Conservation (phyloP, 139 green algal genomes). For the Zygnema cylindricum region DNA sequence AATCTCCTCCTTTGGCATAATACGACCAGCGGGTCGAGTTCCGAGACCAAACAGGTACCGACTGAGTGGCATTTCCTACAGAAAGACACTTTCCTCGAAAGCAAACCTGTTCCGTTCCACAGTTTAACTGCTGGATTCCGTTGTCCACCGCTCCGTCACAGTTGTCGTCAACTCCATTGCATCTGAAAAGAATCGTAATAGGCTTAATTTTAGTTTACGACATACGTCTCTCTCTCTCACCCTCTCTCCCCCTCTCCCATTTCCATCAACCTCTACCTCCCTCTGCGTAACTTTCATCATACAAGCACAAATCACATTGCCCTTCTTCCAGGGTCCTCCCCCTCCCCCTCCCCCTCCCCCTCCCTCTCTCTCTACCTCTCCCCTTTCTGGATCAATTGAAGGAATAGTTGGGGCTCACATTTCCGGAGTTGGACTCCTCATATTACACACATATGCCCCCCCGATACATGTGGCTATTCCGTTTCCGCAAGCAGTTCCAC, state of each 20-base stretch:
- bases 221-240: background rate
- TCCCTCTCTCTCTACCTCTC: too few relatives aligned
- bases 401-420: slow-evolving; percentile 14
- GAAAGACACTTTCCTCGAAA: slow-evolving; percentile 13
- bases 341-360: too few relatives aligned
- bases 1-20: background rate
- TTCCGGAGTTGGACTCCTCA: background rate
- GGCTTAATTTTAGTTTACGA: background rate
- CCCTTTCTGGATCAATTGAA: background rate
- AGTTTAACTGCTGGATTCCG: background rate
- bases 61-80: slow-evolving; percentile 3
- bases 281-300: background rate
- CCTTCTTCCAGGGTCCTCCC: background rate
- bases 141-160: slow-evolving; percentile 50
- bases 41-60: background rate
- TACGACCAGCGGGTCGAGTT: slow-evolving; percentile 7
- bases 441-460: slow-evolving; percentile 9
- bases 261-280: too few relatives aligned
- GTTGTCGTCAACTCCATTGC: slow-evolving; percentile 37
- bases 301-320: background rate
- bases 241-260: background rate
- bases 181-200: slow-evolving; percentile 14
- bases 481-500: slow-evolving; percentile 1
- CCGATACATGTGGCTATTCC: slow-evolving; percentile 28
- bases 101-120: slow-evolving; percentile 8